These are phyloP conservation scores for Pyrrhoderma noxium DNA, from an alignment of 1,284 basidiomycete species.

Conservation along the genomic window DNA sequence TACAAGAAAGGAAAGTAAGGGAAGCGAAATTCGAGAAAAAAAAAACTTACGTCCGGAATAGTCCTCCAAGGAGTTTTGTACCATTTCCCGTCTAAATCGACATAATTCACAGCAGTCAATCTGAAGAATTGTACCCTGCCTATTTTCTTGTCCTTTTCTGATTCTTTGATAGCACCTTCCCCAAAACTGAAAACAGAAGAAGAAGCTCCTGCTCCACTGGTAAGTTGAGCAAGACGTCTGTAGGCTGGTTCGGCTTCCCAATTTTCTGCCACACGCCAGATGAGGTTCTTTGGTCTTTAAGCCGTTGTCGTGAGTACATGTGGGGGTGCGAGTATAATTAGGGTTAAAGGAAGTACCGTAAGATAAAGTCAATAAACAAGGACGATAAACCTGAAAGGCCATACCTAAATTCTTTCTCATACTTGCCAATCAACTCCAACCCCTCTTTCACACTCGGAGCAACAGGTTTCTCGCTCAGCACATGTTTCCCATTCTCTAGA, in stretches of 20 bases:
- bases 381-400: too few species aligned
- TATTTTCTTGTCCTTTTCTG: constrained; percentile 51
- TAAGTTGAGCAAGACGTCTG: constrained; percentile 36
- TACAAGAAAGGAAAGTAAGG: too few species aligned
- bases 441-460: constrained; percentile 62
- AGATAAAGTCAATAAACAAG: too few species aligned
- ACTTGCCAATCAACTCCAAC: constrained; percentile 55
- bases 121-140: constrained; percentile 60
- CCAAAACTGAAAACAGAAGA: too few species aligned
- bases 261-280: constrained; percentile 87
- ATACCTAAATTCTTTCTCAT: constrained; percentile 51
- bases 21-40: too few species aligned
- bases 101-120: constrained; percentile 44
- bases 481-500: constrained; percentile 72
- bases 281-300: constrained; percentile 52
- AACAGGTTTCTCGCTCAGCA: constrained; percentile 83
- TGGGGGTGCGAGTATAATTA: too few species aligned
- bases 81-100: constrained; percentile 61
- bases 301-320: too few species aligned
- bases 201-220: too few species aligned
- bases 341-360: too few species aligned
- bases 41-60: constrained; percentile 58
- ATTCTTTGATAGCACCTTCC: constrained; percentile 22
- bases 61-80: constrained; percentile 80
- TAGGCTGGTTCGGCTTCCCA: constrained; percentile 64